Base-by-base conservation (phyloP, 345 rosid species). In the Pistacia atlantica region DNA sequence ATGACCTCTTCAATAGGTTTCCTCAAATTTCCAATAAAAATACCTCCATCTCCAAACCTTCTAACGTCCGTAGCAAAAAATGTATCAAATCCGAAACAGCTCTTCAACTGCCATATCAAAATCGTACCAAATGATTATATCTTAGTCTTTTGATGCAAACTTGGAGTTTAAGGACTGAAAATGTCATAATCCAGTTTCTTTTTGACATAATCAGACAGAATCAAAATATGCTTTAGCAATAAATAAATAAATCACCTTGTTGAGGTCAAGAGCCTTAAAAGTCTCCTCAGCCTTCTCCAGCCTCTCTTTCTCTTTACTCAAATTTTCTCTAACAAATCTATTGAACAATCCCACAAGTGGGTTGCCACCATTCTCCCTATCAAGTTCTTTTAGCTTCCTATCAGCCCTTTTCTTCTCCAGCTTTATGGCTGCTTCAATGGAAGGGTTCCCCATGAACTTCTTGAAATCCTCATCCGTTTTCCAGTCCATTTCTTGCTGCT, bases 41-140 rank as follows among this genome's bases (percentile, higher is more conserved):
- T 91, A 1, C 98, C 98, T 8, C 98, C 98, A 87, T 93, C 98
- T 71, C 97, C 98, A 75, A 95, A 95, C 71, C 98, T 87, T 80
- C 98, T 88, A 77, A 88, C 94, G 76, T 93, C 97, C 17, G 97
- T 93, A 2, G 97, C 97, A 45, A 91, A 95, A 77, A 95, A 95
- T 8, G 97, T 91, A 81, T 93, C 89, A 18, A 93, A 93, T 7
- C 98, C 97, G 31, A 91, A 95, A 78, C 97, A 95, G 85, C 87
- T 88, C 83, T 81, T 95, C 70, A 93, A 86, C 98, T 95, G 91
- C 72, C 48, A 76, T 67, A 65, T n/a, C 78, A 83, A 83, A 58
- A 72, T 42, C 67, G 76, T 14, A 60, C 67, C 67, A 11, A 75
- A 9, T 9, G 73, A 74, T 37, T 48, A 66, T 28, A 5, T 18